Conservation (phyloP, 2,329 filamentous ascomycete genomes). For the Claviceps maximensis region DNA sequence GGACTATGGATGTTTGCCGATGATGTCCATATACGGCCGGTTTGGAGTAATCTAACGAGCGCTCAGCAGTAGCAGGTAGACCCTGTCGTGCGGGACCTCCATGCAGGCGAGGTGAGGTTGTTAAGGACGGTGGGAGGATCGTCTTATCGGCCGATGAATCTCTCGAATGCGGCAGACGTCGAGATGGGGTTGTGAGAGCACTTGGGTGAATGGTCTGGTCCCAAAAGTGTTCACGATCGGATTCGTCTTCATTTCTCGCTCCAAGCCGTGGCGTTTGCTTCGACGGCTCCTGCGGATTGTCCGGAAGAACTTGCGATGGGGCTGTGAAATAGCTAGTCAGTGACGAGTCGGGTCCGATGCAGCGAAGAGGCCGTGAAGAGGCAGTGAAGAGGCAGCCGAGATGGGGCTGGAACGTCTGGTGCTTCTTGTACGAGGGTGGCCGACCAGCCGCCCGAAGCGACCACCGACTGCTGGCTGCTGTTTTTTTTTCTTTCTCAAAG, state of each 20-base stretch:
- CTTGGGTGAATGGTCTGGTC: constrained; percentile 37
- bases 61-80: constrained; percentile 30
- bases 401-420: background rate
- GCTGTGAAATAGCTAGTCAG: constrained; percentile 22
- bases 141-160: constrained; percentile 46
- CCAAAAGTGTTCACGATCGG: constrained; percentile 37
- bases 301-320: constrained; percentile 46
- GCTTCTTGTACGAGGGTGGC: background rate
- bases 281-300: constrained; percentile 37
- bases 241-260: constrained; percentile 39
- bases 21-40: constrained; percentile 64
- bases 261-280: constrained; percentile 39
- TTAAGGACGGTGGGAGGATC: constrained; percentile 15
- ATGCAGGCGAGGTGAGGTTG: constrained; percentile 14
- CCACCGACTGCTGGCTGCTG: too few species aligned
- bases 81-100: constrained; percentile 27
- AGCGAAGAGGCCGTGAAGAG: background rate
- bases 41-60: constrained; percentile 44
- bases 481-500: too few species aligned
- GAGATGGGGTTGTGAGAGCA: constrained; percentile 24
- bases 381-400: background rate
- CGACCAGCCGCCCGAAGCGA: background rate
- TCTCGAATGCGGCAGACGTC: constrained; percentile 37
- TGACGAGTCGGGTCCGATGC: constrained; percentile 1
- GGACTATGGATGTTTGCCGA: constrained; percentile 90